Evolutionary conservation across 2,329 filamentous ascomycete species (phyloP).

Genomic region (Cadophora sp.): DNA sequence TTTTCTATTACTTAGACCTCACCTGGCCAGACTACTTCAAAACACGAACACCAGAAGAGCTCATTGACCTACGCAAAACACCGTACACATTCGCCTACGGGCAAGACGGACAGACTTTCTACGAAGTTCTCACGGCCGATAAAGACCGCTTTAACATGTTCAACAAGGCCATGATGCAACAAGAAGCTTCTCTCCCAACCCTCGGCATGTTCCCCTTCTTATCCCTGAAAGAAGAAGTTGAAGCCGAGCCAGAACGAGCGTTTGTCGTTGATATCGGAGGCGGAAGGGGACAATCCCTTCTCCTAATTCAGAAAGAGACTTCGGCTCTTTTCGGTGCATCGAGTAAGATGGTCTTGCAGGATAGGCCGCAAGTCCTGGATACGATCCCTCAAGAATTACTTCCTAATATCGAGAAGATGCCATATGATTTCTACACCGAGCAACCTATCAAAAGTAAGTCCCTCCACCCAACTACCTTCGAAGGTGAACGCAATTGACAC

Average conservation of each 20-base stretch:
- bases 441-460: constrained; percentile 37
- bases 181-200: constrained; percentile 27
- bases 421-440: constrained; percentile 39
- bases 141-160: constrained; percentile 26
- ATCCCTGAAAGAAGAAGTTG: constrained; percentile 21
- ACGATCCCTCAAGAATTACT: constrained; percentile 15
- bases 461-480: not conserved
- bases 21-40: constrained; percentile 21
- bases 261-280: constrained; percentile 27
- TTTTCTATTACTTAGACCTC: not conserved
- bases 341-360: constrained; percentile 23
- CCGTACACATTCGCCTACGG: constrained; percentile 29
- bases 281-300: constrained; percentile 23
- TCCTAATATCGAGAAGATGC: constrained; percentile 35
- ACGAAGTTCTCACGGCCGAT: constrained; percentile 25
- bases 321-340: not conserved
- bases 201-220: constrained; percentile 30
- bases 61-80: constrained; percentile 22
- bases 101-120: constrained; percentile 25
- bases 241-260: constrained; percentile 14
- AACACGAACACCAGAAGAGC: constrained; percentile 17
- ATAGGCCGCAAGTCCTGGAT: constrained; percentile 19
- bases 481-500: not conserved
- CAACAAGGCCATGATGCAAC: constrained; percentile 29
- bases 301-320: constrained; percentile 22